Conservation (phyloP, 768 basidiomycete species). For the Porphyrellus cyaneotinctus region DNA sequence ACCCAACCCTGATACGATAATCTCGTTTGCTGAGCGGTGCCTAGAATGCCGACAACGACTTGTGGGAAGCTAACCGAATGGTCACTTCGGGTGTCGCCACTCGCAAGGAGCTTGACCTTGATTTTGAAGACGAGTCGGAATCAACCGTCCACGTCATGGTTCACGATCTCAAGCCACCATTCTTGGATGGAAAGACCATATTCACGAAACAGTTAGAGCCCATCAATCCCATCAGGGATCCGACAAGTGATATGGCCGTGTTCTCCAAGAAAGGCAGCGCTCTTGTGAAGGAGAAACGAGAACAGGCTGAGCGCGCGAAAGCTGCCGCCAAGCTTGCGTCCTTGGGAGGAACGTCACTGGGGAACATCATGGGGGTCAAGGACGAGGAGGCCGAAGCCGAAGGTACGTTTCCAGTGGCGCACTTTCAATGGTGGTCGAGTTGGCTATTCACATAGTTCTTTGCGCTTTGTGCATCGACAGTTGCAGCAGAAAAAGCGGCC, state of each 20-base stretch:
- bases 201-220: constrained; percentile 97
- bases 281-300: constrained; percentile 92
- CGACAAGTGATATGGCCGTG: constrained; percentile 89
- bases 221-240: constrained; percentile 93
- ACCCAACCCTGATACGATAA: neutral
- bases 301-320: constrained; percentile 93
- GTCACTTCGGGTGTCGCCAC: constrained; percentile 92
- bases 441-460: constrained; percentile 77
- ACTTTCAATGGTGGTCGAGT: constrained; percentile 39
- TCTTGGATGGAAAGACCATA: constrained; percentile 92
- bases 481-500: constrained; percentile 46
- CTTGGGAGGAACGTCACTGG: constrained; percentile 88
- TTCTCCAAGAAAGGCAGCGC: constrained; percentile 97
- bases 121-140: constrained; percentile 95
- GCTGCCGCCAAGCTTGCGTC: constrained; percentile 94
- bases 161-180: constrained; percentile 95
- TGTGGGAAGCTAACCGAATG: constrained; percentile 99
- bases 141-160: constrained; percentile 97
- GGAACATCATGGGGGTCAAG: constrained; percentile 96
- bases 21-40: constrained; percentile 16
- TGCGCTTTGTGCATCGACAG: constrained; percentile 39
- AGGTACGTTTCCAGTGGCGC: constrained; percentile 50
- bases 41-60: constrained; percentile 95
- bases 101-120: constrained; percentile 80
- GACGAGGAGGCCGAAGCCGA: constrained; percentile 92